A percentile compares a stretch with the other conserved stretches of the same genome.
These are phyloP conservation scores for Calendula officinalis DNA, from an alignment of 129 eudicot genomes.

Conservation along the genomic window DNA sequence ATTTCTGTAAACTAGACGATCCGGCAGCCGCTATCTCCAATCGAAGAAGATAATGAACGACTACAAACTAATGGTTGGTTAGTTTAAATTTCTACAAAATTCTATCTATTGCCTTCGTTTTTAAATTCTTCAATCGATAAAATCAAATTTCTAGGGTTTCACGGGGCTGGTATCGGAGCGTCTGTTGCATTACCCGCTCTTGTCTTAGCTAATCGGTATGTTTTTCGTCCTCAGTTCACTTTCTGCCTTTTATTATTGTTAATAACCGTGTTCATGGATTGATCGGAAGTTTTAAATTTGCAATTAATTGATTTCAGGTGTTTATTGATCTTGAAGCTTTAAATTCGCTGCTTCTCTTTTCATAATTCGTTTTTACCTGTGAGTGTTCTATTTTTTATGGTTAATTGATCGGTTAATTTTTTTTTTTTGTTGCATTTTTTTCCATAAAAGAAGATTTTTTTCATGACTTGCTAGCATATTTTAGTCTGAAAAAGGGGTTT, in stretches of 20 bases:
- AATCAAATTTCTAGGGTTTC: neutral
- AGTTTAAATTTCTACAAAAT: too few species aligned
- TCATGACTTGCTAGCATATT: too few species aligned
- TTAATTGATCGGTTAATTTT: neutral
- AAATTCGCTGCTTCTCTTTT: neutral
- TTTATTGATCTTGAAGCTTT: constrained; percentile 1
- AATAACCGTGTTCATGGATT: neutral
- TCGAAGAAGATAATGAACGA: too few species aligned
- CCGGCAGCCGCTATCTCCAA: too few species aligned
- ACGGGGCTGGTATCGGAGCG: neutral
- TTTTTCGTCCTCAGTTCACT: neutral
- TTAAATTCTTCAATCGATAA: neutral
- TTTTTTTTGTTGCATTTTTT: too few species aligned
- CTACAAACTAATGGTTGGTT: too few species aligned
- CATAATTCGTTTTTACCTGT: constrained; percentile 7
- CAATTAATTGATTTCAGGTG: constrained; percentile 1
- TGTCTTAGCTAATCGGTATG: neutral
- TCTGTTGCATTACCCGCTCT: too few species aligned
- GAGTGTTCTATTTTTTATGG: neutral
- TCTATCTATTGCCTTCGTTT: neutral
- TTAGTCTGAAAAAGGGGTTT: too few species aligned
- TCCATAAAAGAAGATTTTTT: too few species aligned
- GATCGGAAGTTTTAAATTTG: neutral
- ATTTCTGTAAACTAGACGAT: too few species aligned
- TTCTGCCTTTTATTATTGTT: neutral